Evolutionary conservation across 768 basidiomycete species (phyloP).

Genomic region (Pleurotus cornucopiae): DNA sequence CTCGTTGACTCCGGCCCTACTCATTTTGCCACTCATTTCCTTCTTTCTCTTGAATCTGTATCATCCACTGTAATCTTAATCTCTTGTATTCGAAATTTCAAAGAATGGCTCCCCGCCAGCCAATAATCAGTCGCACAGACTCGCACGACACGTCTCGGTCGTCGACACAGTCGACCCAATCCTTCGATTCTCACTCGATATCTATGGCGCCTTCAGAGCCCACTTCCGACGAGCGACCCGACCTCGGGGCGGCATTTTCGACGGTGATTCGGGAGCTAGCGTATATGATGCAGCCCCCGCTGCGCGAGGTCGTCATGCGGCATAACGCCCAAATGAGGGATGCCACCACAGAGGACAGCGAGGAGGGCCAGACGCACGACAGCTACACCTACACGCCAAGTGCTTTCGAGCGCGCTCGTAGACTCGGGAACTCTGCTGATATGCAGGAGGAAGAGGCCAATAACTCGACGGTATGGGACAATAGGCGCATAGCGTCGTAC

Average conservation of each 20-base stretch:
- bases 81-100: neutral
- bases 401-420: slow-evolving; percentile 10
- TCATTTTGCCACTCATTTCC: too few species aligned
- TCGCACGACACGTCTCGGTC: slow-evolving; percentile 6
- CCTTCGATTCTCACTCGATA: slow-evolving; percentile 3
- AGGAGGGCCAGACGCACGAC: slow-evolving; percentile 1
- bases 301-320: slow-evolving; percentile 5
- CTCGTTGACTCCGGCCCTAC: too few species aligned
- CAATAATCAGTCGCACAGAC: slow-evolving; percentile 4
- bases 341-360: neutral
- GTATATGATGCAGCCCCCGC: slow-evolving; percentile 5
- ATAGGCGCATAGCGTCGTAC: slow-evolving; percentile 55
- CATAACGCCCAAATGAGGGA: neutral
- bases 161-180: neutral
- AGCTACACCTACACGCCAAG: slow-evolving; percentile 12
- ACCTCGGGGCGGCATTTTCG: slow-evolving; percentile 63
- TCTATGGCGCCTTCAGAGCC: slow-evolving; percentile 31
- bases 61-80: neutral
- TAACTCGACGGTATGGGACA: slow-evolving; percentile 65
- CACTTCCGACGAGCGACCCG: slow-evolving; percentile 63
- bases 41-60: neutral
- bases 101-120: slow-evolving; percentile 1
- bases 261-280: slow-evolving; percentile 64
- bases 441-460: slow-evolving; percentile 13
- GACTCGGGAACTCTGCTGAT: neutral